A percentile compares a stretch with the other conserved stretches of the same genome.
Conservation (phyloP, 805 yeast genomes). For the Lachancea nothofagi region DNA sequence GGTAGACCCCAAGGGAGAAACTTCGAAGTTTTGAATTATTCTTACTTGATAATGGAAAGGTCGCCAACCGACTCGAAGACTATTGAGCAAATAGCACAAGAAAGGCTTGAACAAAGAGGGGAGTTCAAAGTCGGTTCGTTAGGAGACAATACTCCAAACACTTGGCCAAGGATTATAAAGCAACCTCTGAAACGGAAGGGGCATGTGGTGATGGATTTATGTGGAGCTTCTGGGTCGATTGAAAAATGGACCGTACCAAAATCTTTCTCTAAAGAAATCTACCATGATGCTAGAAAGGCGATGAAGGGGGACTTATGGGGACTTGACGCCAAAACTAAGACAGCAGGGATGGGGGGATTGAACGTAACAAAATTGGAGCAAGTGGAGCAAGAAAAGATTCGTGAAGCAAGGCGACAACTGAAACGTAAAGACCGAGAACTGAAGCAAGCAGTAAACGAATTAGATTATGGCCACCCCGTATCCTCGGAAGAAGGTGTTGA, state of each 20-base stretch:
- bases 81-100: slow-evolving; percentile 38
- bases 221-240: slow-evolving; percentile 71
- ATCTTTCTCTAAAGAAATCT: slow-evolving; percentile 63
- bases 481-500: slow-evolving; percentile 13
- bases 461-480: slow-evolving; percentile 10
- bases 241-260: slow-evolving; percentile 88
- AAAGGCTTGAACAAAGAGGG: slow-evolving; percentile 31
- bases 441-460: slow-evolving; percentile 15
- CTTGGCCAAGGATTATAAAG: slow-evolving; percentile 70
- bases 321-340: slow-evolving; percentile 52
- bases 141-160: slow-evolving; percentile 26
- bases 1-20: slow-evolving; percentile 74
- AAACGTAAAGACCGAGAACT: slow-evolving; percentile 20
- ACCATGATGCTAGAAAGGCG: slow-evolving; percentile 87
- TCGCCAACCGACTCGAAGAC: slow-evolving; percentile 40
- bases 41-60: slow-evolving; percentile 70
- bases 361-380: slow-evolving; percentile 25
- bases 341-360: slow-evolving; percentile 27
- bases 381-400: slow-evolving; percentile 22
- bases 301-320: slow-evolving; percentile 87
- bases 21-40: slow-evolving; percentile 63
- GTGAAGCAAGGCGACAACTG: slow-evolving; percentile 15
- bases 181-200: slow-evolving; percentile 75
- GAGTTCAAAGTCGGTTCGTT: slow-evolving; percentile 22
- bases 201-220: slow-evolving; percentile 72